Percentiles rank a stretch among this genome's conserved stretches.
phyloP scores from a whole-genome alignment of 352 stramenopile genomes.

The Phytophthora macrochlamydospora region DNA sequence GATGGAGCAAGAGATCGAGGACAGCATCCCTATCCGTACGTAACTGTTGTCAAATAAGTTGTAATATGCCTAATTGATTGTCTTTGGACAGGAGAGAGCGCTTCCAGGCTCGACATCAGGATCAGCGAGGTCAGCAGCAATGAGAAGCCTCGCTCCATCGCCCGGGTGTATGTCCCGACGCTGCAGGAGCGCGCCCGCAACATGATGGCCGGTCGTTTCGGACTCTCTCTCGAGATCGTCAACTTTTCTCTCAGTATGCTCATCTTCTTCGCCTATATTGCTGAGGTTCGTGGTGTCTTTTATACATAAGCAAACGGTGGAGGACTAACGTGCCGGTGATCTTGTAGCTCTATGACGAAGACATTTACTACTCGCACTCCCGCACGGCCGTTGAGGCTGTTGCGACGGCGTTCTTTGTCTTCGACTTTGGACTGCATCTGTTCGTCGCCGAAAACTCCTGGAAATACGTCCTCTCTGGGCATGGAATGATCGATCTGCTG shows the following conservation, averaged over 20 bases:
- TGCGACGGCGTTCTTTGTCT: conserved; percentile 63
- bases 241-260: conserved; percentile 68
- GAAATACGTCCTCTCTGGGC: conserved; percentile 53
- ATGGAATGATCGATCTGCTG: conserved; percentile 71
- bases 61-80: too few species aligned
- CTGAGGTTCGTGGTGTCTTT: conserved; percentile 36
- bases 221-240: conserved; percentile 55
- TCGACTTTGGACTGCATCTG: conserved; percentile 68
- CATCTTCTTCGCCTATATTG: conserved; percentile 66
- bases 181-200: conserved; percentile 45
- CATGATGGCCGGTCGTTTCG: conserved; percentile 37
- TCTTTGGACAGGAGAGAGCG: conserved; percentile 6
- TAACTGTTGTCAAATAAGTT: too few species aligned
- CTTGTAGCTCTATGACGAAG: conserved; percentile 48
- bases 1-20: too few species aligned
- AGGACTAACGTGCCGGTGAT: background rate
- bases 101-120: conserved; percentile 14
- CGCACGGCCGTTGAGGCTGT: conserved; percentile 43
- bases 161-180: conserved; percentile 52
- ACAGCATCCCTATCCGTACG: too few species aligned
- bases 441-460: conserved; percentile 46
- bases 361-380: conserved; percentile 22
- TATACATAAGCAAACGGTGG: background rate
- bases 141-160: conserved; percentile 27
- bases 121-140: conserved; percentile 3